phyloP scores from a whole-genome alignment of 331 rosid genomes.

The Ulmus americana region DNA sequence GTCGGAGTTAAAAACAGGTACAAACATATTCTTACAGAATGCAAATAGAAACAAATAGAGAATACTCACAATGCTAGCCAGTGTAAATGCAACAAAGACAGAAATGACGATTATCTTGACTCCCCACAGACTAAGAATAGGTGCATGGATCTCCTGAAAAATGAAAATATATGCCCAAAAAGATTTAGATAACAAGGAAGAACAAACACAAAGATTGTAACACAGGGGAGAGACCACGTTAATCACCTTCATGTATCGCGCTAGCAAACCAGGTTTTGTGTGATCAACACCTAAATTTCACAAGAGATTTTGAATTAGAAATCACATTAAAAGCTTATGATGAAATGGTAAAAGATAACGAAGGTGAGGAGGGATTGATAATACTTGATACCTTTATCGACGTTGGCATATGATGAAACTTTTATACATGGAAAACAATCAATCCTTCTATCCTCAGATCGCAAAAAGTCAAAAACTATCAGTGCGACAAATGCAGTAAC shows the following conservation, averaged over 20 bases:
- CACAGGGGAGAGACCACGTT: background rate
- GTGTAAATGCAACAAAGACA: conserved; percentile 59
- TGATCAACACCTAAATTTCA: conserved; percentile 49
- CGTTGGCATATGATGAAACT: conserved; percentile 43
- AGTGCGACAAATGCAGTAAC: conserved; percentile 93
- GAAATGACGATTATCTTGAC: conserved; percentile 76
- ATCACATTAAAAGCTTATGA: background rate
- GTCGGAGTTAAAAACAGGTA: conserved; percentile 19
- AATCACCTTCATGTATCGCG: conserved; percentile 89
- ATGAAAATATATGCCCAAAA: conserved; percentile 21
- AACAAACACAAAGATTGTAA: background rate
- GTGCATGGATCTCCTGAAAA: conserved; percentile 93
- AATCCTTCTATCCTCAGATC: conserved; percentile 83
- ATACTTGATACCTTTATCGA: conserved; percentile 57
- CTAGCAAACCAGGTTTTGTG: conserved; percentile 64
- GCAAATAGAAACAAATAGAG: conserved; percentile 2
- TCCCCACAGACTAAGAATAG: conserved; percentile 79
- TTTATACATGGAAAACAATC: conserved; percentile 92
- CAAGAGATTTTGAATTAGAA: conserved; percentile 28
- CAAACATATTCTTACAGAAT: background rate
- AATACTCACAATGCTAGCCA: conserved; percentile 88
- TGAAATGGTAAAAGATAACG: background rate
- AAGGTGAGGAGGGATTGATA: background rate
- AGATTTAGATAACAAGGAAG: background rate
- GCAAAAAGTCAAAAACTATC: conserved; percentile 72